Percentiles rank a stretch among this genome's conserved stretches.
Conservation (phyloP, 805 yeast genomes). For the Zygosaccharomyces gambellarensis region DNA sequence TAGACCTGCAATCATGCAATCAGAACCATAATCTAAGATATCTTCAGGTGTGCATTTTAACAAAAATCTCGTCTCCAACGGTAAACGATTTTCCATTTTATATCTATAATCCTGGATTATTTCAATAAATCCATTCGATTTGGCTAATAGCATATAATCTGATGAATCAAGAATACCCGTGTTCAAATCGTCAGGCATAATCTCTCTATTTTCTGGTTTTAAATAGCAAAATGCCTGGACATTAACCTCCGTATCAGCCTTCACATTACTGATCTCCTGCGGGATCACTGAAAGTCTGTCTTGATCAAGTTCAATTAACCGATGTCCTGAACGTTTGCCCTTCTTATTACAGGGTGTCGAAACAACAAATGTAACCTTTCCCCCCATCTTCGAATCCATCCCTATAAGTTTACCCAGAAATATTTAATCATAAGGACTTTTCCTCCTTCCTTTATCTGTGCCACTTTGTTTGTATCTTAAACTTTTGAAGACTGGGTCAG, state of each 20-base stretch:
- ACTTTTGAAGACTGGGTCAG: not conserved
- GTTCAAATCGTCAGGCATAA: conserved; percentile 5
- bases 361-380: conserved; percentile 15
- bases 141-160: conserved; percentile 29
- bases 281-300: conserved; percentile 12
- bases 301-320: conserved; percentile 17
- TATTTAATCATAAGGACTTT: conserved; percentile 1
- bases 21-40: conserved; percentile 7
- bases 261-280: conserved; percentile 2
- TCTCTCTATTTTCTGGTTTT: conserved; percentile 16
- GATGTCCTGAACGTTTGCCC: conserved; percentile 21
- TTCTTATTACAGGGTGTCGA: conserved; percentile 23
- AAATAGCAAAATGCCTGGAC: conserved; percentile 28
- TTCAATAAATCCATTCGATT: conserved; percentile 29
- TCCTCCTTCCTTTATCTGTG: not conserved
- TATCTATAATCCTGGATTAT: conserved; percentile 24
- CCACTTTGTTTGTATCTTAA: not conserved
- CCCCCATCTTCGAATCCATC: conserved; percentile 7
- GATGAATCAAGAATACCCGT: conserved; percentile 15
- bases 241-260: conserved; percentile 16
- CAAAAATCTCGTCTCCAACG: conserved; percentile 18
- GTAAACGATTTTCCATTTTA: conserved; percentile 9
- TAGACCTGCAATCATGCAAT: conserved; percentile 20
- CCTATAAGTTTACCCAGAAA: not conserved
- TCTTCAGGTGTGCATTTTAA: conserved; percentile 25